These are phyloP conservation scores for Ustilago esculenta DNA, from an alignment of 1,284 basidiomycete species.

Conservation along the genomic window DNA sequence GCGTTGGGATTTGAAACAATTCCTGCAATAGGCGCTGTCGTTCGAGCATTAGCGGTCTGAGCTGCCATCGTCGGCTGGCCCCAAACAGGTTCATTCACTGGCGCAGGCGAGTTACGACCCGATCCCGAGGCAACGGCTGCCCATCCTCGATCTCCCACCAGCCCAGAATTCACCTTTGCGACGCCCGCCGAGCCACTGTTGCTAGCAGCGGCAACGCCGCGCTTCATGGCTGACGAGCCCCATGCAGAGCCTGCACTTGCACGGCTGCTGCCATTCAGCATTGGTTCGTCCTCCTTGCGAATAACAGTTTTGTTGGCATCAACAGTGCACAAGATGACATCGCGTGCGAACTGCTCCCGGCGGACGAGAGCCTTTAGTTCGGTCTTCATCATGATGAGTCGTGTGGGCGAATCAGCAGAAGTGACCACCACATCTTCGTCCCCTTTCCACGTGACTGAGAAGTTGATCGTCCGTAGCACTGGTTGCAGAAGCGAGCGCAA, in stretches of 20 bases:
- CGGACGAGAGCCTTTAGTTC: conserved; percentile 41
- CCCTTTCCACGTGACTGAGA: conserved; percentile 48
- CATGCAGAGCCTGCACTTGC: conserved; percentile 12
- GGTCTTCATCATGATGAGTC: conserved; percentile 47
- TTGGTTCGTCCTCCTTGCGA: conserved; percentile 39
- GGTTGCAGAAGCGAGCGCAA: conserved; percentile 43
- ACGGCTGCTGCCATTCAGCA: conserved; percentile 11
- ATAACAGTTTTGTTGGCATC: conserved; percentile 32
- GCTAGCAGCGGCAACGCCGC: conserved; percentile 11
- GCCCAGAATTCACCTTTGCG: conserved; percentile 15
- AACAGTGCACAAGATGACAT: conserved; percentile 41
- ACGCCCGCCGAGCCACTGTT: conserved; percentile 4
- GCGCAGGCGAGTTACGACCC: conserved; percentile 37
- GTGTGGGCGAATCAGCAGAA: conserved; percentile 40
- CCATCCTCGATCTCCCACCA: conserved; percentile 38
- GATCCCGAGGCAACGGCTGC: conserved; percentile 45
- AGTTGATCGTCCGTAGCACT: conserved; percentile 34
- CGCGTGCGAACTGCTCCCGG: conserved; percentile 38
- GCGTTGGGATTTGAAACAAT: conserved; percentile 44
- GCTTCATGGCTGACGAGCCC: conserved; percentile 32
- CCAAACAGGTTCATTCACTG: conserved; percentile 21
- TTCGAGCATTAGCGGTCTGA: conserved; percentile 9
- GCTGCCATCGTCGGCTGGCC: conserved; percentile 27
- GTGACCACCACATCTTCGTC: conserved; percentile 61
- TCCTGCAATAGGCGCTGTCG: conserved; percentile 21